Evolutionary conservation across 441 rosid genomes (phyloP).

Genomic region (Euphorbia schlechtendalii): DNA sequence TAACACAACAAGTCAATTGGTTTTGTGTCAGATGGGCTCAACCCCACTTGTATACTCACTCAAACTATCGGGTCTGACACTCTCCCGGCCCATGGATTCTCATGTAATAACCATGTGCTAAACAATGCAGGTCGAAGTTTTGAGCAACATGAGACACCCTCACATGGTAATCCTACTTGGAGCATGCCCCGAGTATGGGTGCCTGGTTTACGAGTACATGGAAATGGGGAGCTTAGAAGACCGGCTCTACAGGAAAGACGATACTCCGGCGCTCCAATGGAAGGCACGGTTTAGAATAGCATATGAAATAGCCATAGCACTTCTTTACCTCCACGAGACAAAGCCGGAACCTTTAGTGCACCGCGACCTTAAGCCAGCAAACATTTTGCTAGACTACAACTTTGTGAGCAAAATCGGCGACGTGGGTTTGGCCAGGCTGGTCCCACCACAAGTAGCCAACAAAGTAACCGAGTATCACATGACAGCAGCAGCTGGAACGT

Average conservation of each 20-base stretch:
- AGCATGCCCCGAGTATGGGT: constrained; percentile 78
- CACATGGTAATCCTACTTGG: constrained; percentile 77
- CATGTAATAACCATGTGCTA: no score
- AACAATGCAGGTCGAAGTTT: constrained; percentile 68
- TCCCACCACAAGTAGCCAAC: constrained; percentile 44
- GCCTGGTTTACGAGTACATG: constrained; percentile 77
- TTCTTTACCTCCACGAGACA: constrained; percentile 68
- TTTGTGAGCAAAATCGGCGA: constrained; percentile 58
- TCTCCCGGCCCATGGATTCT: no score
- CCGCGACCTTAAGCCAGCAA: constrained; percentile 80
- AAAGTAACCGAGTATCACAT: constrained; percentile 40
- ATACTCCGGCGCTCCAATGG: constrained; percentile 62
- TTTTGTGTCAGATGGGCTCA: no score
- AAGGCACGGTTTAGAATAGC: constrained; percentile 54
- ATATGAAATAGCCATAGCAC: constrained; percentile 57
- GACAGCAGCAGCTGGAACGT: constrained; percentile 82
- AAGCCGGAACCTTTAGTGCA: constrained; percentile 79
- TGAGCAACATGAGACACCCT: constrained; percentile 71
- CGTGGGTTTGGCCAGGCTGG: constrained; percentile 65
- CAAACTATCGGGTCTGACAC: no score
- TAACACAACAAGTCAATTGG: no score
- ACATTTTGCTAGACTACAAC: constrained; percentile 54
- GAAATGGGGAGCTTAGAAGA: constrained; percentile 81
- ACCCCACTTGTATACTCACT: no score
- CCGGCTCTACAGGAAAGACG: constrained; percentile 48